Conservation (phyloP, 2,329 filamentous ascomycete genomes). For the Tolypocladium sp. region DNA sequence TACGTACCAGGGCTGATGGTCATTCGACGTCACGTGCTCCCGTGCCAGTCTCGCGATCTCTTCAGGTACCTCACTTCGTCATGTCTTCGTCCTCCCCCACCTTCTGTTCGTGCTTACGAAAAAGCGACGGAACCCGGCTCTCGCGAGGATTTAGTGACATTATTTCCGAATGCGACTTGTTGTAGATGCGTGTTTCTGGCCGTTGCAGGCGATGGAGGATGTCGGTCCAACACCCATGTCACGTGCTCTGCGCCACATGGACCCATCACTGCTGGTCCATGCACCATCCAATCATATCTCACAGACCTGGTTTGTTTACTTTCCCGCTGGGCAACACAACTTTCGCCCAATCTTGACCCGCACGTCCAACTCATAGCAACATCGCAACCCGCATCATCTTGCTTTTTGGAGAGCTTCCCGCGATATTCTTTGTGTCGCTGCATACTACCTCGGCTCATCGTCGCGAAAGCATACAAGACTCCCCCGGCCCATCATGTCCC, state of each 20-base stretch:
- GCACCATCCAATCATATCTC: constrained; percentile 15
- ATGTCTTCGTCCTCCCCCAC: no score
- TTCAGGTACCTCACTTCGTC: no score
- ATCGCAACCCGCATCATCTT: neutral
- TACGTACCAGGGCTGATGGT: no score
- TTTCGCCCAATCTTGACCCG: constrained; percentile 3
- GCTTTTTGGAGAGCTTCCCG: neutral
- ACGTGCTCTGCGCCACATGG: neutral
- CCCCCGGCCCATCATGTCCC: constrained; percentile 54
- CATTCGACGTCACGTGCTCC: constrained; percentile 12
- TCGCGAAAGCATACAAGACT: neutral
- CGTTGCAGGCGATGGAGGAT: neutral
- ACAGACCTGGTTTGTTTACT: constrained; percentile 30
- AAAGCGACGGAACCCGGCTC: no score
- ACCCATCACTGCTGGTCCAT: neutral
- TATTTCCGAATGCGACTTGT: no score
- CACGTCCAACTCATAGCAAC: neutral
- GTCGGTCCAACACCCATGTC: neutral
- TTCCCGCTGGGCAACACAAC: constrained; percentile 28
- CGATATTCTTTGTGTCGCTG: neutral
- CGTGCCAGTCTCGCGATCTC: neutral
- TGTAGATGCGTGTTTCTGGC: no score
- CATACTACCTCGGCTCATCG: neutral
- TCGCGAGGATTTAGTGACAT: no score
- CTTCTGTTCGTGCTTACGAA: no score